Percentiles rank a stretch among this genome's conserved stretches.
These are phyloP conservation scores for Hibiscus tridactylites DNA, from an alignment of 345 rosid species.

Conservation along the genomic window DNA sequence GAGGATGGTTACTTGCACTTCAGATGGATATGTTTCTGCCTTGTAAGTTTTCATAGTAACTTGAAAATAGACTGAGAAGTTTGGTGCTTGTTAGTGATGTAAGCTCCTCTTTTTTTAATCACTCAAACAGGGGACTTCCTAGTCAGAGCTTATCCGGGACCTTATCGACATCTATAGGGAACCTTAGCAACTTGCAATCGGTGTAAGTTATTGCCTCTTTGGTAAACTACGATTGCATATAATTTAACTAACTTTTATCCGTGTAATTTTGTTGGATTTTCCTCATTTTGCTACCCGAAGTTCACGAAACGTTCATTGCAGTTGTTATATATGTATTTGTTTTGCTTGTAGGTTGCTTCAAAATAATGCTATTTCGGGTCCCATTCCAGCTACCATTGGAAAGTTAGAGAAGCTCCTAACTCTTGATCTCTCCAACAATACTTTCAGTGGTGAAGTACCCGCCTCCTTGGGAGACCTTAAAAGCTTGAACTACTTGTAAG, in stretches of 20 bases:
- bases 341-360: constrained; percentile 70
- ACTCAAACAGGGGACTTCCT: constrained; percentile 70
- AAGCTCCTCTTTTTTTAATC: not conserved
- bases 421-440: constrained; percentile 91
- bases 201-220: constrained; percentile 49
- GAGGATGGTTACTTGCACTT: constrained; percentile 92
- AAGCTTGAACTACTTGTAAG: constrained; percentile 83
- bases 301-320: not conserved
- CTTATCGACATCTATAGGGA: constrained; percentile 75
- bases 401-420: constrained; percentile 79
- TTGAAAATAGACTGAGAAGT: not conserved
- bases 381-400: constrained; percentile 74
- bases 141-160: constrained; percentile 35
- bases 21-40: constrained; percentile 78
- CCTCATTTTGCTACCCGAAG: not conserved
- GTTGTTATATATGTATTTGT: not conserved
- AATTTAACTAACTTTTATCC: too few relatives aligned
- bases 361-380: constrained; percentile 81
- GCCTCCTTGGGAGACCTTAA: constrained; percentile 64
- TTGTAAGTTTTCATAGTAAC: constrained; percentile 50
- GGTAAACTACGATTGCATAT: not conserved
- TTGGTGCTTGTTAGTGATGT: not conserved
- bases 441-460: constrained; percentile 69
- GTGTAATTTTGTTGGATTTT: not conserved
- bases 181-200: constrained; percentile 71